These are phyloP conservation scores for Cyberlindnera nakhonratchasimensis DNA, from an alignment of 805 yeast genomes.

Conservation along the genomic window DNA sequence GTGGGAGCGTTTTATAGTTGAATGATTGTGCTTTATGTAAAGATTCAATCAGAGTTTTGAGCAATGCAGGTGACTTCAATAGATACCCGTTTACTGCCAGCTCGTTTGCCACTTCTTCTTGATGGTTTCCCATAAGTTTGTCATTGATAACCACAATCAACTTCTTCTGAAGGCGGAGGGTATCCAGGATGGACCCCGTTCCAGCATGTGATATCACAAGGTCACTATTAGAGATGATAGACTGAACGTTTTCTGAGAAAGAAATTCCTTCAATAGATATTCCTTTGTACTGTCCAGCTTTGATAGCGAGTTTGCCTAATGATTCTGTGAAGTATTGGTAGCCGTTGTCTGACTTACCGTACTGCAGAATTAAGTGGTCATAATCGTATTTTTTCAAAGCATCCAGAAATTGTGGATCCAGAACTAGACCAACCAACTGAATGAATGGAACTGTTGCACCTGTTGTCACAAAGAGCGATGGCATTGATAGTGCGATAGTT, in stretches of 20 bases:
- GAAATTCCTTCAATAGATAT: slow-evolving; percentile 43
- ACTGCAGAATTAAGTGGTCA: slow-evolving; percentile 49
- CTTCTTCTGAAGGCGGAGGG: slow-evolving; percentile 51
- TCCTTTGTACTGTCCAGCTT: slow-evolving; percentile 1
- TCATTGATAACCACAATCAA: slow-evolving; percentile 71
- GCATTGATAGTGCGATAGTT: slow-evolving; percentile 3
- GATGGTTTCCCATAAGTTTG: slow-evolving; percentile 83
- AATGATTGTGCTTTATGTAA: not conserved
- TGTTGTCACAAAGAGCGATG: slow-evolving; percentile 57
- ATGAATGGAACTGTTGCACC: slow-evolving; percentile 91
- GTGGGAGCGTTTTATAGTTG: slow-evolving; percentile 17
- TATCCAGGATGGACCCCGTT: slow-evolving; percentile 88
- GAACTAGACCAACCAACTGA: slow-evolving; percentile 45
- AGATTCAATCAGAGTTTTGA: slow-evolving; percentile 11
- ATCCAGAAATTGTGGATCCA: slow-evolving; percentile 34
- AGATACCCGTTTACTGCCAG: slow-evolving; percentile 37
- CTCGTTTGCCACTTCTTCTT: slow-evolving; percentile 67
- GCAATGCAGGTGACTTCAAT: slow-evolving; percentile 19
- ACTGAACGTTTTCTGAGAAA: slow-evolving; percentile 40
- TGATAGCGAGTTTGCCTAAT: not conserved
- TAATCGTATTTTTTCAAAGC: slow-evolving; percentile 37
- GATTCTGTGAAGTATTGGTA: slow-evolving; percentile 20
- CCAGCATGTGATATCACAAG: slow-evolving; percentile 86
- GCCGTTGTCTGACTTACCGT: slow-evolving; percentile 43
- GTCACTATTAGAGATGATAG: slow-evolving; percentile 44